Conservation (phyloP, 768 basidiomycete species). For the Collybia mongolica region DNA sequence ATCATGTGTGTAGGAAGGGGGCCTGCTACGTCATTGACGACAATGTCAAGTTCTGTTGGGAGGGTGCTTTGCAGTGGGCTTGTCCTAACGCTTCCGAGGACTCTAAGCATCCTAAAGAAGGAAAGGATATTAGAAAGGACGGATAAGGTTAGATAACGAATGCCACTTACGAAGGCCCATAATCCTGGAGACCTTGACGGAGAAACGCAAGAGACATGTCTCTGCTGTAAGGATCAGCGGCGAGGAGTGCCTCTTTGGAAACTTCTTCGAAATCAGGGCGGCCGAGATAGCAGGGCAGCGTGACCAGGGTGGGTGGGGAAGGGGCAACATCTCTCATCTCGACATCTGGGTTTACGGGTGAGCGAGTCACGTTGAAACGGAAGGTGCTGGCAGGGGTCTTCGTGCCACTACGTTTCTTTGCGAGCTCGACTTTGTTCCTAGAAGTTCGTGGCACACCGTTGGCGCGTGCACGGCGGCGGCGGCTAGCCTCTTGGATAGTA, state of each 20-base stretch:
- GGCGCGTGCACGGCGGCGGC: conserved; percentile 37
- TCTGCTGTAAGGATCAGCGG: conserved; percentile 47
- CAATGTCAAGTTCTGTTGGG: conserved; percentile 42
- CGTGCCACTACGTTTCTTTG: conserved; percentile 30
- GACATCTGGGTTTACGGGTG: conserved; percentile 21
- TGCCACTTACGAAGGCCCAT: conserved; percentile 39
- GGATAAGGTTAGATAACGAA: background rate
- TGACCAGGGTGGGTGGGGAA: conserved; percentile 24
- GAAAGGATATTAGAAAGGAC: conserved; percentile 1
- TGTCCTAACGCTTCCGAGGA: conserved; percentile 34
- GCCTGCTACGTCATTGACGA: conserved; percentile 30
- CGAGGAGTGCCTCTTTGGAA: conserved; percentile 41
- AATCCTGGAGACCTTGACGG: conserved; percentile 43
- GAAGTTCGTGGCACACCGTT: conserved; percentile 24
- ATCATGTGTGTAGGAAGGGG: conserved; percentile 52
- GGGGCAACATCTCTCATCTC: conserved; percentile 29
- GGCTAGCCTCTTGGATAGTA: conserved; percentile 23
- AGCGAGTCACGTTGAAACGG: conserved; percentile 23
- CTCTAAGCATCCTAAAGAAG: conserved; percentile 34
- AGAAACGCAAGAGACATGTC: conserved; percentile 52
- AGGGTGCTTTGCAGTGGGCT: conserved; percentile 29
- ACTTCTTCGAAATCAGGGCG: conserved; percentile 52
- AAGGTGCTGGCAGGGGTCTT: conserved; percentile 22
- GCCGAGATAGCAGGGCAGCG: conserved; percentile 51
- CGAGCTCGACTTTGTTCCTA: conserved; percentile 34